Base-by-base conservation (phyloP, 192 early-diverging fungal species). In the Endogone sp. region DNA sequence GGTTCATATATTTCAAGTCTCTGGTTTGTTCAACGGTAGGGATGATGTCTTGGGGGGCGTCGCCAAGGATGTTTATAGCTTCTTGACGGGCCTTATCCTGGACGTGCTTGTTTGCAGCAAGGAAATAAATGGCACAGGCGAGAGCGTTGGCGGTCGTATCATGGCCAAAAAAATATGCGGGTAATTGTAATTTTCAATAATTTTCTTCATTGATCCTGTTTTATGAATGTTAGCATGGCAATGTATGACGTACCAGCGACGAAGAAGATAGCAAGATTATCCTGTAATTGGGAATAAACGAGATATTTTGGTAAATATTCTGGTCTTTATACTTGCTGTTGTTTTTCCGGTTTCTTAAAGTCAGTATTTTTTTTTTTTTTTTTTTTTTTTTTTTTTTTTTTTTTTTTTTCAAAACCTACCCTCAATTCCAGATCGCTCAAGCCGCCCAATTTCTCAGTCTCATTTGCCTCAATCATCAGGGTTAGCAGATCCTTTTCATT, bases 1-100 rank as follows among this genome's bases (percentile, higher is more conserved):
- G 69, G 55, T 82, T 80, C n/a, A 86, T 57, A 62, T 85, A 88
- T n/a, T 71, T 74, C 3, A 88, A 72, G 56, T 82, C 71, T 68
- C 81, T 82, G 1, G 81, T 44, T 69, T 88, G 81, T 23, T 80
- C 81, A 66, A 81, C 71, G 22, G 75, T 82, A 10, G 83, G 82
- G 29, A 81, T 79, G 25, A 76, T 71, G 62, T 84, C 82, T 57
- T 75, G 65, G 56, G 77, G 78, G 62, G 59, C 64, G 68, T 87
- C 76, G 60, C 85, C 85, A 55, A 87, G 69, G 8, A 84, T 75
- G 16, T 63, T 66, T n/a, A 82, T 67, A 61, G 81, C 85, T 57
- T 85, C 81, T 26, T 61, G 65, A 32, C 85, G 85, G 4, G 78
- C 81, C 65, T 82, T 82, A 26, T 74, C 58, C 72, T 87, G 85